Conservation (phyloP, 148 eudicot species). For the Mesembryanthemum crystallinum region DNA sequence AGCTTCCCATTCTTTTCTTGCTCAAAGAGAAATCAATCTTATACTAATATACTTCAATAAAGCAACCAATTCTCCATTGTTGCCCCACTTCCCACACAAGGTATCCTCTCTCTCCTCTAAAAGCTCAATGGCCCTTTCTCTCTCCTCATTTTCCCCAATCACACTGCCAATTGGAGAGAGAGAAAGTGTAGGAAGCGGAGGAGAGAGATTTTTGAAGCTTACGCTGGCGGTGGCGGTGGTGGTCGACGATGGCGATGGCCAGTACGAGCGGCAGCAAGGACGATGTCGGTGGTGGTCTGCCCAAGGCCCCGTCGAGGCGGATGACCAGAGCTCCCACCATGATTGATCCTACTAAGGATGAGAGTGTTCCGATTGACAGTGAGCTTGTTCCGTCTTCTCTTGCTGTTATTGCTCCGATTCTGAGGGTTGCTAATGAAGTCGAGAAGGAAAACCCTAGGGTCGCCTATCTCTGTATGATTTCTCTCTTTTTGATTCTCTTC, state of each 20-base stretch:
- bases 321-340: conserved; percentile 43
- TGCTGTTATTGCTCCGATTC: conserved; percentile 72
- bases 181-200: too few relatives aligned
- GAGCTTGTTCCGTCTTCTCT: conserved; percentile 91
- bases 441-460: conserved; percentile 73
- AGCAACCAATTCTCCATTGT: not conserved
- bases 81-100: conserved; percentile 36
- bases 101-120: conserved; percentile 24
- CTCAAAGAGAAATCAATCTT: not conserved
- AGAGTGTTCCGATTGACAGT: conserved; percentile 55
- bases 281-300: conserved; percentile 27
- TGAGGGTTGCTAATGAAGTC: conserved; percentile 88
- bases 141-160: not conserved
- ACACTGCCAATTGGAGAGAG: too few relatives aligned
- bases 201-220: not conserved
- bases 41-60: not conserved
- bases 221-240: not conserved
- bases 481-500: not conserved
- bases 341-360: conserved; percentile 48
- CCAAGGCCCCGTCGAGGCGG: conserved; percentile 43
- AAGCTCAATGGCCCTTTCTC: too few relatives aligned
- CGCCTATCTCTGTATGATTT: conserved; percentile 45
- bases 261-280: conserved; percentile 62
- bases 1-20: not conserved
- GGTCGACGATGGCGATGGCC: conserved; percentile 41